Conservation (phyloP, 768 basidiomycete genomes). For the Lactarius quietus region DNA sequence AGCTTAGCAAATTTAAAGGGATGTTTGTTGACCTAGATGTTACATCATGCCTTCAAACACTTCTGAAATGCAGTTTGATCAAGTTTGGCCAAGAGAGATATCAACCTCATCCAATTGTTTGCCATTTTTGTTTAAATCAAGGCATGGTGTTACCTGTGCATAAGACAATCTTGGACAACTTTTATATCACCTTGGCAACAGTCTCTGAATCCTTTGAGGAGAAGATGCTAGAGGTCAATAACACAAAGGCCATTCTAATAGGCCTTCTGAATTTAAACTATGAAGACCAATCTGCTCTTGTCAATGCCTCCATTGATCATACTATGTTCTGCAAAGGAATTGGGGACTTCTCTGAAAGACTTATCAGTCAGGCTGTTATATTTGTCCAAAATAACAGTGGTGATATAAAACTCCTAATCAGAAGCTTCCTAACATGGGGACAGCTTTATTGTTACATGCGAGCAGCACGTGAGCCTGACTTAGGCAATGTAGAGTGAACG, state of each 20-base stretch:
- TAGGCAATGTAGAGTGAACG: too few relatives aligned
- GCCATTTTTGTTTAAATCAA: background rate
- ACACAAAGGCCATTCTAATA: background rate
- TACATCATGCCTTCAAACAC: background rate
- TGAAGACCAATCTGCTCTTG: background rate
- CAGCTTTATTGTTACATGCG: background rate
- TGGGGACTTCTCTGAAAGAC: background rate
- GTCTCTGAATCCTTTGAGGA: background rate
- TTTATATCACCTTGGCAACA: background rate
- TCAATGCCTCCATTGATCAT: background rate
- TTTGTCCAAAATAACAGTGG: background rate
- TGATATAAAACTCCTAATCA: background rate
- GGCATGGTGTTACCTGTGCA: background rate
- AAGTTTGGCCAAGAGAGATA: background rate
- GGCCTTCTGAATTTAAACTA: background rate
- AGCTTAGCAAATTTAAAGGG: background rate
- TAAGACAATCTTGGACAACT: background rate
- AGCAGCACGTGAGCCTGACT: too few relatives aligned
- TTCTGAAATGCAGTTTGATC: background rate
- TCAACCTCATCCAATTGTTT: background rate
- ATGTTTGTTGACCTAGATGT: background rate
- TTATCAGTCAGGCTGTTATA: background rate
- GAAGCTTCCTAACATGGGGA: background rate
- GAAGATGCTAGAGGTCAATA: background rate
- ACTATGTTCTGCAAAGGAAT: background rate